A percentile compares a stretch with the other conserved stretches of the same genome.
Evolutionary conservation across 495 filamentous ascomycete genomes (phyloP).

Genomic region (Tuber borchii): DNA sequence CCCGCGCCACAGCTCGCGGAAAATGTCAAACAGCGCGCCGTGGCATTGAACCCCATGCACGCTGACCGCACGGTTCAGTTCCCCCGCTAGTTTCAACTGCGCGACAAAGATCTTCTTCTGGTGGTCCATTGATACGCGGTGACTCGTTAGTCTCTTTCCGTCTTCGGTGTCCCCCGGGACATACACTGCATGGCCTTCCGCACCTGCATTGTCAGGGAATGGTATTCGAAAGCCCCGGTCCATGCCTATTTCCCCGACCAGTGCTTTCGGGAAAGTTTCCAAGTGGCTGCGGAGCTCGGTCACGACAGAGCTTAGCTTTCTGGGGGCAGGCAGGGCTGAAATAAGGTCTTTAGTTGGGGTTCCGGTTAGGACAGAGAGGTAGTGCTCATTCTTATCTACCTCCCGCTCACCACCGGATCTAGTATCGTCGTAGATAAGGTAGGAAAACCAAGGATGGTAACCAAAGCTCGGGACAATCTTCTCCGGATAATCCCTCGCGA

Average conservation of each 20-base stretch:
- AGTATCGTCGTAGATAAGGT: constrained; percentile 68
- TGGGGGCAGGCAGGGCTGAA: constrained; percentile 61
- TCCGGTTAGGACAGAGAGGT: constrained; percentile 60
- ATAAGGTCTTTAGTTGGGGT: constrained; percentile 60
- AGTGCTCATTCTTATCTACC: constrained; percentile 62
- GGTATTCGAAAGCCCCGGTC: constrained; percentile 84
- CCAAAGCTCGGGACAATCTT: constrained; percentile 76
- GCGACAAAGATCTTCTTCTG: constrained; percentile 68
- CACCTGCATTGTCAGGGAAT: constrained; percentile 7
- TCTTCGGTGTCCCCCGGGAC: constrained; percentile 54
- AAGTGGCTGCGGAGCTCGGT: constrained; percentile 59
- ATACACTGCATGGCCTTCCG: constrained; percentile 22
- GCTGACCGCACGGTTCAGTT: constrained; percentile 71
- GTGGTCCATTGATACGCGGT: constrained; percentile 70
- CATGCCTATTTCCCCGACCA: constrained; percentile 84
- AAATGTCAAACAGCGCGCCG: constrained; percentile 67
- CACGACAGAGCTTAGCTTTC: constrained; percentile 60
- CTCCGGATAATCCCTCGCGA: constrained; percentile 51
- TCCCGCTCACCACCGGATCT: constrained; percentile 5
- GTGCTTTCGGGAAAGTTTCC: constrained; percentile 55
- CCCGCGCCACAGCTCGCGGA: constrained; percentile 73
- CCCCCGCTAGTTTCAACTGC: constrained; percentile 79
- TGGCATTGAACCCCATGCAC: constrained; percentile 90
- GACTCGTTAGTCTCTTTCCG: constrained; percentile 63
- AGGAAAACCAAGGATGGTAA: constrained; percentile 99